Evolutionary conservation across 106 monocot species (phyloP).

Genomic region (Dioscorea zingiberensis): DNA sequence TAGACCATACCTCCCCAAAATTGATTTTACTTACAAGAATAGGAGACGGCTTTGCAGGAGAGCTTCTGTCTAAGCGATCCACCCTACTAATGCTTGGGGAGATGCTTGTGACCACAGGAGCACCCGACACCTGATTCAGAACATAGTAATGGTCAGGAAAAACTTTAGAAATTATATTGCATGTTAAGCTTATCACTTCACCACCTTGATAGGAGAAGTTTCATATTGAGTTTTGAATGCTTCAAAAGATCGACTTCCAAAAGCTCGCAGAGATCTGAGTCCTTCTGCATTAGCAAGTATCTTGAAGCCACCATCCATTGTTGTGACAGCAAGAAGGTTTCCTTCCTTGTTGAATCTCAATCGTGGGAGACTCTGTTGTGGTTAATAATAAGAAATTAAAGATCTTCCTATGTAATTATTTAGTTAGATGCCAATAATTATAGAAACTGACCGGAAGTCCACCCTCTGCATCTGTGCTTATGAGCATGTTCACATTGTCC

Average conservation of each 20-base stretch:
- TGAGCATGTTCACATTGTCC: conserved; percentile 61
- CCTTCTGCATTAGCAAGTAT: conserved; percentile 82
- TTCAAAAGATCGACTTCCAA: conserved; percentile 49
- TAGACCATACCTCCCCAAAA: not conserved
- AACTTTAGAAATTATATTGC: not conserved
- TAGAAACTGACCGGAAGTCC: conserved; percentile 56
- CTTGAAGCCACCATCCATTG: conserved; percentile 70
- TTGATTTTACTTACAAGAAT: conserved; percentile 23
- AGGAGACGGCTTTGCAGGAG: conserved; percentile 59
- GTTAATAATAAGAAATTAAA: not conserved
- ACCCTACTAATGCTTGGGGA: conserved; percentile 44
- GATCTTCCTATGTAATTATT: not conserved
- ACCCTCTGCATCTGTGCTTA: conserved; percentile 69
- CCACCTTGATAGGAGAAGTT: not conserved
- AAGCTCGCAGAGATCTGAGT: conserved; percentile 40
- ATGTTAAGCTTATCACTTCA: not conserved
- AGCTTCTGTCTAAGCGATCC: conserved; percentile 55
- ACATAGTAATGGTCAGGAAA: not conserved
- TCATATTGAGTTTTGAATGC: conserved; percentile 17
- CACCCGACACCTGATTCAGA: conserved; percentile 33
- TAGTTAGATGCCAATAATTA: not conserved
- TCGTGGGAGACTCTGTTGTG: conserved; percentile 50
- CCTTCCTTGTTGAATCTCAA: conserved; percentile 88
- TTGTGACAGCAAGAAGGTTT: conserved; percentile 73
- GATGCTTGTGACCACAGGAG: conserved; percentile 43